These are phyloP conservation scores for Limnanthes douglasii DNA, from an alignment of 345 rosid species.

Conservation along the genomic window DNA sequence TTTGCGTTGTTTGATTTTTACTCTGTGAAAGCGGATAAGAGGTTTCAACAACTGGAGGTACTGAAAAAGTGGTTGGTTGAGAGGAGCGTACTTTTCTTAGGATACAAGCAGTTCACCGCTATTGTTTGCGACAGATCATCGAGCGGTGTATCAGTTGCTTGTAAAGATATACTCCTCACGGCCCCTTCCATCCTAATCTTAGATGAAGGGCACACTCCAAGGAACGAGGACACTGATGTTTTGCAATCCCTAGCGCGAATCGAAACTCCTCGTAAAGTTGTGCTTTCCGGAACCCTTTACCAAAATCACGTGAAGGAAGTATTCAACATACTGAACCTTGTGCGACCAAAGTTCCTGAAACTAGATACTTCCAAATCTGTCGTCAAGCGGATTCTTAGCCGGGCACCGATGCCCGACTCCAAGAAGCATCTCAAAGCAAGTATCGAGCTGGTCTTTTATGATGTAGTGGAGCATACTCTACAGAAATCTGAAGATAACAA, in stretches of 20 bases:
- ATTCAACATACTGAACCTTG: slow-evolving; percentile 76
- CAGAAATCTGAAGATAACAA: slow-evolving; percentile 56
- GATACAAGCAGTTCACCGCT: slow-evolving; percentile 82
- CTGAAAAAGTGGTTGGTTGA: slow-evolving; percentile 69
- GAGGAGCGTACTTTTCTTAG: slow-evolving; percentile 83
- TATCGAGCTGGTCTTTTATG: slow-evolving; percentile 44
- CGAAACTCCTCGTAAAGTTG: slow-evolving; percentile 79
- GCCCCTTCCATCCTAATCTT: slow-evolving; percentile 75
- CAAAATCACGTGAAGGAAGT: slow-evolving; percentile 94
- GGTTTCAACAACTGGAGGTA: slow-evolving; percentile 55
- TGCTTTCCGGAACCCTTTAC: slow-evolving; percentile 89
- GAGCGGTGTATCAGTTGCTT: slow-evolving; percentile 17
- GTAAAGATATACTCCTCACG: slow-evolving; percentile 70
- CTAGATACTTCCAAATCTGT: slow-evolving; percentile 34
- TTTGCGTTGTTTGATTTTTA: slow-evolving; percentile 67
- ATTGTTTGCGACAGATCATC: slow-evolving; percentile 44
- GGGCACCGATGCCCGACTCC: slow-evolving; percentile 31
- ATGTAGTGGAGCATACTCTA: slow-evolving; percentile 63
- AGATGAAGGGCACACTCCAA: slow-evolving; percentile 97
- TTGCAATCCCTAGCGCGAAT: slow-evolving; percentile 74
- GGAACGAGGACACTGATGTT: slow-evolving; percentile 74
- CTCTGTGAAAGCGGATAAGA: slow-evolving; percentile 62
- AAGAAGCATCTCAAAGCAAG: slow-evolving; percentile 29
- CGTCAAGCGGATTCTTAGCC: slow-evolving; percentile 56
- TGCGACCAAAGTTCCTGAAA: slow-evolving; percentile 72